phyloP scores from a whole-genome alignment of 768 basidiomycete genomes.

The Porphyrellus cyaneotinctus region DNA sequence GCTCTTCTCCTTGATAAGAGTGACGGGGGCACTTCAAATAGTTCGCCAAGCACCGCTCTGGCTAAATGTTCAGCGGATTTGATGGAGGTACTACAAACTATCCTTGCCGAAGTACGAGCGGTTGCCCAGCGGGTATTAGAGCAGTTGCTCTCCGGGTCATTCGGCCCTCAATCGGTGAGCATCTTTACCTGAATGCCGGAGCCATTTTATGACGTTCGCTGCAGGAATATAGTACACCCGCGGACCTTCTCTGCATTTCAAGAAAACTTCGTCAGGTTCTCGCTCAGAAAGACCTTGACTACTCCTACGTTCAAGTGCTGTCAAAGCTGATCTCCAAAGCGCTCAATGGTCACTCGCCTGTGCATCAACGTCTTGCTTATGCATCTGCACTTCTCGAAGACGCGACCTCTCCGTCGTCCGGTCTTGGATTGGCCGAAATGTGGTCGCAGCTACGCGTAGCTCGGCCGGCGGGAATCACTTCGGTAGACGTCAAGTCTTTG shows the following conservation, averaged over 20 bases:
- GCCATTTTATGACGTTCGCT: conserved; percentile 8
- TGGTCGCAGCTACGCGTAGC: conserved; percentile 51
- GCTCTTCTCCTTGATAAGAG: conserved; percentile 36
- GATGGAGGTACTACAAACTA: conserved; percentile 18
- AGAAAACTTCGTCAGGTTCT: conserved; percentile 44
- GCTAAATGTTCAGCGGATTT: conserved; percentile 11
- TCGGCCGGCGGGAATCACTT: conserved; percentile 14
- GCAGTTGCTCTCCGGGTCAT: conserved; percentile 14
- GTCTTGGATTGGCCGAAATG: conserved; percentile 65
- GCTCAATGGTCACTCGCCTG: conserved; percentile 33
- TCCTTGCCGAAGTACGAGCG: conserved; percentile 20
- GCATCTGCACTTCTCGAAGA: conserved; percentile 40
- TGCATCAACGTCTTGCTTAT: conserved; percentile 33
- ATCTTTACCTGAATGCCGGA: background rate
- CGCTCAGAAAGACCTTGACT: conserved; percentile 46
- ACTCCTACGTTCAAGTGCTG: conserved; percentile 61
- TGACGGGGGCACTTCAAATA: conserved; percentile 13
- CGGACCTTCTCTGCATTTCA: conserved; percentile 37
- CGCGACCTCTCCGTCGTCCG: conserved; percentile 58
- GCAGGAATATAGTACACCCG: conserved; percentile 33
- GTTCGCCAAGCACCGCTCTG: background rate
- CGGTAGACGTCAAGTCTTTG: conserved; percentile 17
- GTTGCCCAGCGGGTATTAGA: conserved; percentile 19
- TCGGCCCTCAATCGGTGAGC: conserved; percentile 24
- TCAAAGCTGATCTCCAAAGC: conserved; percentile 48